Conservation (phyloP, 805 yeast species). For the Tetrapisispora namnaoensis region DNA sequence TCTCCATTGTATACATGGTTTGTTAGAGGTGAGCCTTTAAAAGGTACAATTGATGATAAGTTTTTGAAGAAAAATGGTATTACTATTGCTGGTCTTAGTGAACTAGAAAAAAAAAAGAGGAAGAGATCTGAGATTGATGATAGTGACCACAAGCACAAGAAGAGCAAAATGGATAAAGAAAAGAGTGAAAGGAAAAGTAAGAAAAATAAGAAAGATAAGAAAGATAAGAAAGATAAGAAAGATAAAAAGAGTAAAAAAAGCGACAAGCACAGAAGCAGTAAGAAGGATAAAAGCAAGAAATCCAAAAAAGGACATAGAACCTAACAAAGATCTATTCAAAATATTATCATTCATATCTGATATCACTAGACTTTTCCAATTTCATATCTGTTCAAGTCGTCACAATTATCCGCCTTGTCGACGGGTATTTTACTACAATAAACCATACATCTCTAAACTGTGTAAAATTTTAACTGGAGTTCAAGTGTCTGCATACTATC, state of each 20-base stretch:
- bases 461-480: neutral
- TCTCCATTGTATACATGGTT: constrained; percentile 81
- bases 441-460: neutral
- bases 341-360: neutral
- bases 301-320: constrained; percentile 13
- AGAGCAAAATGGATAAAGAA: constrained; percentile 16
- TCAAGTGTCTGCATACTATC: neutral
- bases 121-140: constrained; percentile 7
- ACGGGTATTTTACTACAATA: neutral
- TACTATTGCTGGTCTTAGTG: constrained; percentile 3
- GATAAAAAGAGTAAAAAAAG: constrained; percentile 11
- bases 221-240: constrained; percentile 26
- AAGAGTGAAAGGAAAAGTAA: constrained; percentile 19
- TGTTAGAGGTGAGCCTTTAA: constrained; percentile 75
- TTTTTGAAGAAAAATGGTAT: constrained; percentile 4
- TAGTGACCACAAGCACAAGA: constrained; percentile 11
- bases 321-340: neutral
- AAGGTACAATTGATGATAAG: constrained; percentile 54
- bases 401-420: neutral
- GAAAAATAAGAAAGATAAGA: constrained; percentile 15
- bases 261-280: too few relatives aligned
- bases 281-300: constrained; percentile 25
- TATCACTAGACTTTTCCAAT: neutral
- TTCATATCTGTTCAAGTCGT: too few relatives aligned
- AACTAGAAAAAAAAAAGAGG: constrained; percentile 8